A percentile compares a stretch with the other conserved stretches of the same genome.
phyloP scores from a whole-genome alignment of 352 stramenopile species.

The Globisporangium camurandrum region DNA sequence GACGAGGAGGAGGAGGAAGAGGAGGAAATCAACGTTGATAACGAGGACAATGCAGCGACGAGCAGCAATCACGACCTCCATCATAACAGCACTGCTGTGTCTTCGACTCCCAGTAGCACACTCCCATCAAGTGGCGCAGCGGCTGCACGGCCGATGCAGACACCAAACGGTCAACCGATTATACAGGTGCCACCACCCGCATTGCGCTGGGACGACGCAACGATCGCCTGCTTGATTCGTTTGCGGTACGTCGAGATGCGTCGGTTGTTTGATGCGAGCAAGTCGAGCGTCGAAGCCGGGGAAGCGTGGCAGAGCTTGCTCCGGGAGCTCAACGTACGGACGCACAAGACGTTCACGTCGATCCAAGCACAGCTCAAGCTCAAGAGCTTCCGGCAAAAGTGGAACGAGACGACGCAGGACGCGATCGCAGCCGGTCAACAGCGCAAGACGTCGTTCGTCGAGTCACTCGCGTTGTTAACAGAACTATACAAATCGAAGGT shows the following conservation, averaged over 20 bases:
- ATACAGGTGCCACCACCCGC: slow-evolving; percentile 4
- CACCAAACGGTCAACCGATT: slow-evolving; percentile 6
- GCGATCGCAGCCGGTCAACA: too few species aligned
- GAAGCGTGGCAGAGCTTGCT: neutral
- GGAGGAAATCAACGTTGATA: neutral
- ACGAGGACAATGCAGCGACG: neutral
- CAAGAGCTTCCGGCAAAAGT: too few species aligned
- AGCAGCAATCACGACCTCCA: neutral
- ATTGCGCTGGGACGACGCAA: slow-evolving; percentile 1
- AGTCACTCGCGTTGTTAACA: slow-evolving; percentile 1
- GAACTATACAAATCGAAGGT: neutral
- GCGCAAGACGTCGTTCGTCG: neutral
- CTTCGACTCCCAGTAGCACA: too few species aligned
- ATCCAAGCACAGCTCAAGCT: neutral
- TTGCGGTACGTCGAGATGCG: neutral
- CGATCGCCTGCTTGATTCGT: neutral
- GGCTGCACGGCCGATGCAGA: neutral
- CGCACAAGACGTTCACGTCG: neutral
- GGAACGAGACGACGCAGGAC: too few species aligned
- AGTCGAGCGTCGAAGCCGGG: neutral
- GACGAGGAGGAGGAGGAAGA: neutral
- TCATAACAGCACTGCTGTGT: neutral
- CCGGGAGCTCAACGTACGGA: neutral
- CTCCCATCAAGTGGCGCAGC: neutral
- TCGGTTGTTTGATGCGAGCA: too few species aligned